phyloP scores from a whole-genome alignment of 2,329 filamentous ascomycete genomes.

The Ophiostoma ulmi region DNA sequence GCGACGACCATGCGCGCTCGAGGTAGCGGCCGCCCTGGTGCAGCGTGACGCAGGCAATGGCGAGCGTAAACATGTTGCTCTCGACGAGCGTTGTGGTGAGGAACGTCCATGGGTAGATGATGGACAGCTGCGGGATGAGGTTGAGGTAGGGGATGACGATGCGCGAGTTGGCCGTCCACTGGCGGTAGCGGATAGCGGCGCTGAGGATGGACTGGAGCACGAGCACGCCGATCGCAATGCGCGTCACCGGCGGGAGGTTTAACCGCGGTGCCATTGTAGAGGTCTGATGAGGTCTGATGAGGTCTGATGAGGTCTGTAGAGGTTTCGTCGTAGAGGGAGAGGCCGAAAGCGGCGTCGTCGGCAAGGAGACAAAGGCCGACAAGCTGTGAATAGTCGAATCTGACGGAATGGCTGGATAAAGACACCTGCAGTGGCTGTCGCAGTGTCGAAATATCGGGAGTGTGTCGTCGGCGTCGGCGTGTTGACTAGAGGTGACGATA shows the following conservation, averaged over 20 bases:
- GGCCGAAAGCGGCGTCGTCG: not conserved
- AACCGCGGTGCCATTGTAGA: conserved; percentile 68
- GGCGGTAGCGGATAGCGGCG: conserved; percentile 67
- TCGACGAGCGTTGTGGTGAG: conserved; percentile 82
- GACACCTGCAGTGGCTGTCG: not conserved
- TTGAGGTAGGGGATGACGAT: conserved; percentile 81
- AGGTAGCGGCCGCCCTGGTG: conserved; percentile 93
- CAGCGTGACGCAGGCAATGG: conserved; percentile 69
- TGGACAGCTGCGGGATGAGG: conserved; percentile 74
- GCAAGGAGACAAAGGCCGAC: not conserved
- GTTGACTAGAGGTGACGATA: not conserved
- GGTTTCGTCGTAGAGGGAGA: not conserved
- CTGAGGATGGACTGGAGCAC: conserved; percentile 76
- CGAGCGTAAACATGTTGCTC: conserved; percentile 82
- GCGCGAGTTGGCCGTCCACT: conserved; percentile 58
- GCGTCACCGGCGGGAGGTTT: conserved; percentile 88
- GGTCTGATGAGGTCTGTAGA: not conserved
- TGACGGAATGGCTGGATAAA: not conserved
- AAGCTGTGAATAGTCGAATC: not conserved
- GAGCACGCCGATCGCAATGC: conserved; percentile 69
- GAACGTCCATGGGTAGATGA: conserved; percentile 92
- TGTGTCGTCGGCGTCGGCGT: not conserved
- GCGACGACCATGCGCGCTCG: conserved; percentile 90
- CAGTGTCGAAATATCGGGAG: not conserved
- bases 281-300: not conserved